Base-by-base conservation (phyloP, 2,329 filamentous ascomycete species). In the Penicillium concentricum region DNA sequence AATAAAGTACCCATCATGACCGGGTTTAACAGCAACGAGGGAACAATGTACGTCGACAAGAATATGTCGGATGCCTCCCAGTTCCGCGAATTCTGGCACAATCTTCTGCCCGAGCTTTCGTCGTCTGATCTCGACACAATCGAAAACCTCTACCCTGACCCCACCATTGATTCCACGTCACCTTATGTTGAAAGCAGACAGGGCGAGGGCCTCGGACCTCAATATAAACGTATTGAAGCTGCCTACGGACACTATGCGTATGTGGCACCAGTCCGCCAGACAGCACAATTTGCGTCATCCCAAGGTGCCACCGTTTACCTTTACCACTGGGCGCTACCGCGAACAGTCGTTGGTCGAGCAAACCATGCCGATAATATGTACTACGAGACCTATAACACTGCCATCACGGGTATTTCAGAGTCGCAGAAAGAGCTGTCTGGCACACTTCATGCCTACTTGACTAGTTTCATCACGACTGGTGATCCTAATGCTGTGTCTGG, bases 11-110 rank as follows among this genome's bases (percentile, higher is more conserved):
- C 86, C 8, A 80, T 91, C 47, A 74, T 91, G 47, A 89, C 87
- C 0, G 88, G 88, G 8, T 91, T 86, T 76, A 87, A 86, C 71
- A 83, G 84, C 38, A 86, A 90, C 65, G 88, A 91, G 70, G 88
- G 87, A 16, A 81, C 84, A 0, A 70, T 79, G 37, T 91, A 90
- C 67, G 82, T 90, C 0, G 82, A 86, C 0, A 70, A 75, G 15
- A 63, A 69, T 7, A 77, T 82, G 51, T 73, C 77, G 15, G 76
- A 75, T 2, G 74, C 80, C 12, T 72, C 69, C 0, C 79, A 86
- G 12, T 87, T 90, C 68, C 77, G 77, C 3, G 57, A 69, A 3
- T 89, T 90, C 71, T 90, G 89, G 77, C 69, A 73, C 0, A 76
- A 72, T 0, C 79, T 91, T 10, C 79, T 91, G 13, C 87, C 87